Evolutionary conservation across 441 rosid species (phyloP).

Genomic region (Daphne laureola): DNA sequence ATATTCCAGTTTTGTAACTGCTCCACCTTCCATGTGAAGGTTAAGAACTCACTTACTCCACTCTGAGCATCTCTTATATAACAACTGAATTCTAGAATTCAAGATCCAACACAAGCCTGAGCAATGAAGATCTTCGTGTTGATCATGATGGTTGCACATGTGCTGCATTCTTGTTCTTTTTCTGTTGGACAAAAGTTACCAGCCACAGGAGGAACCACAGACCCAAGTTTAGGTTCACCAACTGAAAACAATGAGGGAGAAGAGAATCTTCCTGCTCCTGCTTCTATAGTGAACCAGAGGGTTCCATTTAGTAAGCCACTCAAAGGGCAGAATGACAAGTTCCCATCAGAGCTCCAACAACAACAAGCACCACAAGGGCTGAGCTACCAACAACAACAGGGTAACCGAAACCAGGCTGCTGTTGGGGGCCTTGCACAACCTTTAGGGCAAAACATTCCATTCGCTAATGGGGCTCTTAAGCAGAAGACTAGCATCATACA

Average conservation of each 20-base stretch:
- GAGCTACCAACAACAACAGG: slow-evolving; percentile 8
- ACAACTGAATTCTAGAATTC: too few relatives aligned
- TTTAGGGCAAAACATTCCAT: slow-evolving; percentile 18
- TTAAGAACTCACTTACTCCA: too few relatives aligned
- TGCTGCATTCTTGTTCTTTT: slow-evolving; percentile 15
- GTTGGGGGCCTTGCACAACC: slow-evolving; percentile 15
- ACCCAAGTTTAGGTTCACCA: background rate
- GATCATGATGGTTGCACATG: slow-evolving; percentile 13
- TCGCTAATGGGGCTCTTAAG: slow-evolving; percentile 24
- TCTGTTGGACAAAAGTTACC: slow-evolving; percentile 13
- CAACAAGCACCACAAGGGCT: slow-evolving; percentile 12
- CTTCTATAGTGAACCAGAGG: slow-evolving; percentile 3
- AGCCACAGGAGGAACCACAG: slow-evolving; percentile 1
- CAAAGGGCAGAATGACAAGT: slow-evolving; percentile 9
- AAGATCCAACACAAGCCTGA: background rate
- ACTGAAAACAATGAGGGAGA: slow-evolving; percentile 3
- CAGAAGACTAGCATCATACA: slow-evolving; percentile 4
- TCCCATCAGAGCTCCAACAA: slow-evolving; percentile 16
- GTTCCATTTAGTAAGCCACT: slow-evolving; percentile 5
- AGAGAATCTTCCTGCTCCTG: slow-evolving; percentile 7
- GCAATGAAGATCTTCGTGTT: slow-evolving; percentile 20
- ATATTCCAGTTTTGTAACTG: too few relatives aligned
- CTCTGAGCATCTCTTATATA: too few relatives aligned
- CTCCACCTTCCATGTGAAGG: too few relatives aligned
- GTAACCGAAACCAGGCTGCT: slow-evolving; percentile 10